Evolutionary conservation across 1,284 basidiomycete genomes (phyloP), one percentile per base, ranked within the genome.

Genomic region (Stygiomarasmius scandens): DNA sequence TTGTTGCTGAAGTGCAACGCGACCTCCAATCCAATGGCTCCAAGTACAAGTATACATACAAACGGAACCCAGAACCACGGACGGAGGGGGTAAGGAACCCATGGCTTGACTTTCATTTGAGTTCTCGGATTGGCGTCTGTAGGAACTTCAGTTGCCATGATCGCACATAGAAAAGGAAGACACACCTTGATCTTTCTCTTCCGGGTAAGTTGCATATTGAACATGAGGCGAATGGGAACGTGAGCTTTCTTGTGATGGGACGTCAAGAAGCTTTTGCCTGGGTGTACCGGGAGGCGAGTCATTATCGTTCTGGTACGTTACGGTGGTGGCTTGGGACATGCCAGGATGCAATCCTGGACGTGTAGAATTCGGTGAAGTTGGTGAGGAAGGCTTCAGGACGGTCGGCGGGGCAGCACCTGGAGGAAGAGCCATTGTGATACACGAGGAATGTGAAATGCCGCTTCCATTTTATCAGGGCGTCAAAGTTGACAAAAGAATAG

Each of bases 31-130:
- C 69, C 79, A 52, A 81, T 71, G 1, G 79, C 81, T 2, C 71
- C 70, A 3, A 62, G 59, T 3, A 75, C 63, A 53, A 82, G 66
- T n/a, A 79, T 56, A 0, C 71, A 24, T 4, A 79, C 70, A 22
- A 81, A 71, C 0, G 78, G 66, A 16, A 78, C 61, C 76, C 79
- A 81, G 61, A 82, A 82, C 69, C 73, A 78, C n/a, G 66, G 63
- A 36, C 75, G 70, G 4, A 84, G 71, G 1, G 81, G 78, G 14
- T 73, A 61, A 4, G 81, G 81, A 12, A 74, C 69, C 78, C 77
- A 80, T 19, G 62, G 61, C 49, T 67, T 61, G 1, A 58, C 59
- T 3, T 59, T 38, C 11, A 59, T 56, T 32, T 12, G 5, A 32
- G 29, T 32, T 32, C 12, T 12, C 29, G 12, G 29, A 32, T 32